phyloP scores from a whole-genome alignment of 2,329 filamentous ascomycete species.

The Aspergillus sojae region DNA sequence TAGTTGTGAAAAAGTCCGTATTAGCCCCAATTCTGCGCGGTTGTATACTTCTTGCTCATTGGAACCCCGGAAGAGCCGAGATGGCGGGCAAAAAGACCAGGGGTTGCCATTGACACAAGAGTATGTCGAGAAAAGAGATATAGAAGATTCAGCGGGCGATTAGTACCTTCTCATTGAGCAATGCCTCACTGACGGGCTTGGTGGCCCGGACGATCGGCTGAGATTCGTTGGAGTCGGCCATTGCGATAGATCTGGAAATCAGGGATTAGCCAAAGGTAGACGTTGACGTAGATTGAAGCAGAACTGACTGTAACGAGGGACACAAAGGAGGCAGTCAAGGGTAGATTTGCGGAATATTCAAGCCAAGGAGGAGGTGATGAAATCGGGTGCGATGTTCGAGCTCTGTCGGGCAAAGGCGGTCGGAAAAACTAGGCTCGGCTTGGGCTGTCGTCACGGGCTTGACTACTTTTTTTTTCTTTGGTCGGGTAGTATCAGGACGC shows the following conservation, averaged over 20 bases:
- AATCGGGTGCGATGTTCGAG: slow-evolving; percentile 25
- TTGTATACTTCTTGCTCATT: background rate
- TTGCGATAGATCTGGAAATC: slow-evolving; percentile 39
- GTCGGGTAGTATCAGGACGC: slow-evolving; percentile 3
- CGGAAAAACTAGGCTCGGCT: slow-evolving; percentile 38
- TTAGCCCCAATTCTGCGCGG: slow-evolving; percentile 16
- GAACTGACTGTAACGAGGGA: slow-evolving; percentile 21
- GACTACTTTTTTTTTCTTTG: slow-evolving; percentile 28
- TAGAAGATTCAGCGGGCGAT: background rate
- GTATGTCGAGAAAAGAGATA: background rate
- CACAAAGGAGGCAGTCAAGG: slow-evolving; percentile 18
- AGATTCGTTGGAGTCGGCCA: slow-evolving; percentile 60
- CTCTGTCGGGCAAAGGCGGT: slow-evolving; percentile 39
- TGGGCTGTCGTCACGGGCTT: slow-evolving; percentile 12
- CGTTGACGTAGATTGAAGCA: background rate
- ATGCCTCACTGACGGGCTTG: slow-evolving; percentile 90
- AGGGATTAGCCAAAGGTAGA: slow-evolving; percentile 19
- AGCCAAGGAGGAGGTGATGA: slow-evolving; percentile 20
- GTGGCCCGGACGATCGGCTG: slow-evolving; percentile 67
- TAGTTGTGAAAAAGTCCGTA: slow-evolving; percentile 17
- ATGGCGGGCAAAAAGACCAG: background rate
- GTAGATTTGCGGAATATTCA: slow-evolving; percentile 28
- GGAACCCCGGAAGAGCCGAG: background rate
- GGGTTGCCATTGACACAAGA: background rate
- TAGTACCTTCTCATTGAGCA: slow-evolving; percentile 96